Evolutionary conservation across 106 monocot species (phyloP).

Genomic region (Dendrobium officinale): DNA sequence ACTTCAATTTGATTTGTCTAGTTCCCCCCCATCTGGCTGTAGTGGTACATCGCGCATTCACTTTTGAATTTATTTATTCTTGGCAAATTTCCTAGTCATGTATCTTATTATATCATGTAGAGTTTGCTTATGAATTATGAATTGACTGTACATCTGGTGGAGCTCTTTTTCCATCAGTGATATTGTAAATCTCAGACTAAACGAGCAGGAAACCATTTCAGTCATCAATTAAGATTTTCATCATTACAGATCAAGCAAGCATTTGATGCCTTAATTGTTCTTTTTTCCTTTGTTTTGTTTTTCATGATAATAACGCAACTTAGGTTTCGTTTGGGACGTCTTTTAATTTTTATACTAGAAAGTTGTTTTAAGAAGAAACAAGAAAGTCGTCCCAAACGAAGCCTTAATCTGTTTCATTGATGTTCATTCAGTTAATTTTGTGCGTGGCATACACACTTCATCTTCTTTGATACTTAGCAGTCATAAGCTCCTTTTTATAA

Average conservation of each 20-base stretch:
- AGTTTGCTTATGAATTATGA: slow-evolving; percentile 29
- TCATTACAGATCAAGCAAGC: slow-evolving; percentile 1
- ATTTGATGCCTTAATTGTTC: background rate
- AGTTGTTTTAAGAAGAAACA: no score
- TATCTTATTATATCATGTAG: slow-evolving; percentile 28
- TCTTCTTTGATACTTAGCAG: background rate
- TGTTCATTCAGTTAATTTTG: background rate
- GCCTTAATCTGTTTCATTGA: background rate
- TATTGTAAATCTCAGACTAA: slow-evolving; percentile 3
- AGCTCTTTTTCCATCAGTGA: background rate
- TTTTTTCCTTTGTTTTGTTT: background rate
- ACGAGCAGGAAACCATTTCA: background rate
- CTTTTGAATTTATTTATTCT: slow-evolving; percentile 44
- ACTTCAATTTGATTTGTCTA: slow-evolving; percentile 3
- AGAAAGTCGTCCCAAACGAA: no score
- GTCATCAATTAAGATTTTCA: background rate
- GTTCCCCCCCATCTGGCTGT: background rate
- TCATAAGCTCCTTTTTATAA: background rate
- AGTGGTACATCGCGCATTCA: background rate
- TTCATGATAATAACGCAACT: background rate
- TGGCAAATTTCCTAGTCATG: slow-evolving; percentile 23
- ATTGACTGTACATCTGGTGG: slow-evolving; percentile 7
- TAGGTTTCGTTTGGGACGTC: no score
- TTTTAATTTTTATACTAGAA: no score
- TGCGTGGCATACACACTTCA: background rate